A percentile compares a stretch with the other conserved stretches of the same genome.
Conservation (phyloP, 2,329 filamentous ascomycete genomes). For the Paecilomyces sp. region DNA sequence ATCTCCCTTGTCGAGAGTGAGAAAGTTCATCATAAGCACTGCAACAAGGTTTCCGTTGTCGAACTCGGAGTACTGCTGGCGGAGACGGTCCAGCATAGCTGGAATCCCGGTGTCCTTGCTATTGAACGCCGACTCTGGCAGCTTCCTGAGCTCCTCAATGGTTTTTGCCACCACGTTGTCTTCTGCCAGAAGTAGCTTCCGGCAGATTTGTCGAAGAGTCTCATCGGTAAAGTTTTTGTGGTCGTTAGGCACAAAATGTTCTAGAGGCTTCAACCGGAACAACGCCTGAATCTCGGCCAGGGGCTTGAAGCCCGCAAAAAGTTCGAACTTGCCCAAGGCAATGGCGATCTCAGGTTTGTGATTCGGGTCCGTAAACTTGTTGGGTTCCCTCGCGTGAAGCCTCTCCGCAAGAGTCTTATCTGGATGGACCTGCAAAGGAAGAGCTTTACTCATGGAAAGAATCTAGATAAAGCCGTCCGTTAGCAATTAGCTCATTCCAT, state of each 20-base stretch:
- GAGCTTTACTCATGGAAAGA: conserved; percentile 66
- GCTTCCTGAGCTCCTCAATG: conserved; percentile 44
- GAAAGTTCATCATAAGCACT: conserved; percentile 66
- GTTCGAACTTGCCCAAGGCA: conserved; percentile 63
- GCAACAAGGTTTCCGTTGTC: conserved; percentile 66
- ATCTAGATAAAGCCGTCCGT: conserved; percentile 37
- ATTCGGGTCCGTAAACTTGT: conserved; percentile 63
- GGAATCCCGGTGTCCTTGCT: conserved; percentile 52
- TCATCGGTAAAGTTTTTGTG: conserved; percentile 49
- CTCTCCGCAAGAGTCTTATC: conserved; percentile 59
- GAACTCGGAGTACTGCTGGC: conserved; percentile 54
- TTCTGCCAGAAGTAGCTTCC: conserved; percentile 47
- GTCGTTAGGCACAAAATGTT: conserved; percentile 44
- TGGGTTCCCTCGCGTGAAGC: conserved; percentile 57
- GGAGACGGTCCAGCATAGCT: conserved; percentile 57
- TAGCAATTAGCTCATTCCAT: not conserved
- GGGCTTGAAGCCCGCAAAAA: conserved; percentile 69
- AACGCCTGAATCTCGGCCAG: conserved; percentile 52
- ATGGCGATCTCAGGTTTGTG: conserved; percentile 77
- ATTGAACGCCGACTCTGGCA: conserved; percentile 44
- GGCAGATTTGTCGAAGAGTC: conserved; percentile 50
- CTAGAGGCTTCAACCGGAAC: conserved; percentile 48
- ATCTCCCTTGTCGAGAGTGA: conserved; percentile 58
- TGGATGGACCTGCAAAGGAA: conserved; percentile 69
- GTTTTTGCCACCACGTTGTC: conserved; percentile 47